Evolutionary conservation across 192 early-diverging fungal species (phyloP), one percentile per base, ranked within the genome.

Genomic region (Tieghemiomyces parasiticus): DNA sequence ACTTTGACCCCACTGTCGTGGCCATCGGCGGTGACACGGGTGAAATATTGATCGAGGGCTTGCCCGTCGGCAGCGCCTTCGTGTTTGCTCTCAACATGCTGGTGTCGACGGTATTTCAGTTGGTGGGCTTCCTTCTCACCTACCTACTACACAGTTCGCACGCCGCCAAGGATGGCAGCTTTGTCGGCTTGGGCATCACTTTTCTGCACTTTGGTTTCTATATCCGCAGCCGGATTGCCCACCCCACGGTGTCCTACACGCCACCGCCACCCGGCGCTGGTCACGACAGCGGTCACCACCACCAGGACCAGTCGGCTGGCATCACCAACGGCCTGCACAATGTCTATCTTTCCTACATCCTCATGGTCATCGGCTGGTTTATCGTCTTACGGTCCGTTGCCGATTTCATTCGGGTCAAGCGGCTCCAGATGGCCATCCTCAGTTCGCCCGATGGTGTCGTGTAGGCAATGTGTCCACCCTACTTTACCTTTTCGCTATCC

Each of bases 121-220:
- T 90, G 59, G 75, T 88, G 33, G 86, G 91, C 2, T 97, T 93
- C 75, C 81, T 97, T 71, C 69, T 97, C 66, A 92, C 90, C 19
- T 88, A 89, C 61, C 67, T 97, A 61, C 66, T 97, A 60, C 89
- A 92, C 51, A 91, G 88, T 35, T 85, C 83, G 45, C 91, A 97
- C 67, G 87, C 91, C 9, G 90, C 89, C 45, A 87, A 84, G 72
- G 76, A 87, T 63, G 85, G 84, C 32, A 83, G 84, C 50, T 76
- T 81, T 65, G 79, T 81, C 47, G 89, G 89, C 12, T 74, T 89
- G n/a, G 89, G 89, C 12, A 71, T 92, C 56, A 85, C 86, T 26
- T 76, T 92, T 61, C 75, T 92, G 61, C 82, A 83, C 63, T 81
- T 83, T 77, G 87, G 87, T 13, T 73, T 83, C 59, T 78, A 84